Base-by-base conservation (phyloP, 139 green algal species). In the Chlamydomonas sp. region DNA sequence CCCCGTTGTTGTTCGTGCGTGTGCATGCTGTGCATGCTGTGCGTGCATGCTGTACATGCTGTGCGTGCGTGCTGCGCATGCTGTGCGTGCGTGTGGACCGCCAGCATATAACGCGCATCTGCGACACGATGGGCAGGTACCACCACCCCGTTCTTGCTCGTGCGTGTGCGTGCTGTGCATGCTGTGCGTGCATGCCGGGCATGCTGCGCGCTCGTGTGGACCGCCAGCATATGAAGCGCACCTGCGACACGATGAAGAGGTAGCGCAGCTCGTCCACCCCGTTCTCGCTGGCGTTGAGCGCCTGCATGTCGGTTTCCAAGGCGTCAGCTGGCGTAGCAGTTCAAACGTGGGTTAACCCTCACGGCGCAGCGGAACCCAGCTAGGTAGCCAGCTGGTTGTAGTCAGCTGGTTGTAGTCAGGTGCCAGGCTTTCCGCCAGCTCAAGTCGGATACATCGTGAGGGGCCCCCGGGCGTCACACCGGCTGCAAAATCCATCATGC, bases 231-330 rank as follows among this genome's bases (percentile, higher is more conserved):
- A n/a, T 28, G 3, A 70, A 36, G 8, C 61, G 5, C 36, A 80
- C 82, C 69, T 90, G 71, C 34, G 80, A 91, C 10, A 83, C 83
- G 31, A 97, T 94, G 67, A 96, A 89, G 31, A 85, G 49, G 68
- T 91, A 93, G 6, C 83, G 79, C 67, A 97, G 78, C 31, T 91
- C 81, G 76, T 96, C 91, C n/a, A 85, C 84, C 22, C 63, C 79
- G 48, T 93, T 94, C 39, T 68, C 67, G n/a, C n/a, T n/a, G n/a
- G n/a, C n/a, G n/a, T n/a, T 13, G 10, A n/a, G 13, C 13, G 16
- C 43, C 43, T 54, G 43, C 43, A n/a, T 54, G 10, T 54, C 10
- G 43, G 13, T 13, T 54, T n/a, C 16, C 13, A 54, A 54, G 16
- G 16, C 10, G 43, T 54, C 16, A n/a, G 43, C 10, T n/a, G 16